A percentile compares a stretch with the other conserved stretches of the same genome.
These are phyloP conservation scores for Xanthoconium stramineum DNA, from an alignment of 768 basidiomycete genomes.

Conservation along the genomic window DNA sequence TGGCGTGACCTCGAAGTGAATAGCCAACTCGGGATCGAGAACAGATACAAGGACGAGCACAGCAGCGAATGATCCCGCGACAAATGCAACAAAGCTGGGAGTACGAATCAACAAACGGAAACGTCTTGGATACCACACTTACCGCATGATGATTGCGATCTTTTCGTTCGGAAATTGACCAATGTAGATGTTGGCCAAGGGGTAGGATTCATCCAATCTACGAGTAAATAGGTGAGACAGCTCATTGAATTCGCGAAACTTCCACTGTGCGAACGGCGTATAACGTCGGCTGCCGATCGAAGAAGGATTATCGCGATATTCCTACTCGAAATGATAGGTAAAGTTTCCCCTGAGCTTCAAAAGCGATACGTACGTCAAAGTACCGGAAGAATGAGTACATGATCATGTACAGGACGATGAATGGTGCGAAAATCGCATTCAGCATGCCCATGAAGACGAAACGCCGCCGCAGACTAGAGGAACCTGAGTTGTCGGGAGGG, in stretches of 20 bases:
- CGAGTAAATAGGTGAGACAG: conserved; percentile 88
- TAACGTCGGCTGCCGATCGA: conserved; percentile 90
- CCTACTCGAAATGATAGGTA: conserved; percentile 45
- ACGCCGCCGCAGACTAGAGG: conserved; percentile 66
- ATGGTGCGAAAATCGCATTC: conserved; percentile 93
- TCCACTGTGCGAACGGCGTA: conserved; percentile 95
- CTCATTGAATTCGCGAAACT: conserved; percentile 99
- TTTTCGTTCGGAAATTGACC: conserved; percentile 98
- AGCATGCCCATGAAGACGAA: conserved; percentile 97
- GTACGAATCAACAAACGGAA: background rate
- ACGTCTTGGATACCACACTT: conserved; percentile 23
- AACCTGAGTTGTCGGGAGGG: conserved; percentile 1
- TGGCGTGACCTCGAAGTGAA: conserved; percentile 92
- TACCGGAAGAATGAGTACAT: conserved; percentile 99
- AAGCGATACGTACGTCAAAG: conserved; percentile 72
- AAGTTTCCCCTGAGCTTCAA: background rate
- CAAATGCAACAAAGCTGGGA: conserved; percentile 87
- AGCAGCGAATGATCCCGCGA: conserved; percentile 94
- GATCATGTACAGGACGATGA: conserved; percentile 92
- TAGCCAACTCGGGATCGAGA: conserved; percentile 88
- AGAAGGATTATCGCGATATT: conserved; percentile 98
- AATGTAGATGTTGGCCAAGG: conserved; percentile 90
- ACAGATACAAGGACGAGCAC: conserved; percentile 91
- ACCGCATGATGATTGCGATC: conserved; percentile 87
- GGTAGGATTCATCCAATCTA: conserved; percentile 85